Conservation (phyloP, 1,284 basidiomycete genomes). For the Rhodotorula sp. region DNA sequence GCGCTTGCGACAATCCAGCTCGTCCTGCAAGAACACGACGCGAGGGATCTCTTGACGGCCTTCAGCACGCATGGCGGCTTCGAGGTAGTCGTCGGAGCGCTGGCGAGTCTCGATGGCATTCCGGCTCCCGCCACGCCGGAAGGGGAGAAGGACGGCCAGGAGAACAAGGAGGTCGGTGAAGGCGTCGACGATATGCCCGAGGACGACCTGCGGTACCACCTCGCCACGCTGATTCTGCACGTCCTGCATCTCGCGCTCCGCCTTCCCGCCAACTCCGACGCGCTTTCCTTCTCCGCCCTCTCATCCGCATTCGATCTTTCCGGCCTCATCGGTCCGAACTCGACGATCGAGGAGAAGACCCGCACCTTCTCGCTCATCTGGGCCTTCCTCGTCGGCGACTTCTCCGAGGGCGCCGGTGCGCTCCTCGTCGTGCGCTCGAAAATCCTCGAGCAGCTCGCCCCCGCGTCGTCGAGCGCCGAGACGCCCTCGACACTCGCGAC, state of each 20-base stretch:
- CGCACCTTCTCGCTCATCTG: constrained; percentile 17
- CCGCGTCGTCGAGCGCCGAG: neutral
- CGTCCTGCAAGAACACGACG: constrained; percentile 1
- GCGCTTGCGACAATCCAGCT: constrained; percentile 7
- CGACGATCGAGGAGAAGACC: neutral
- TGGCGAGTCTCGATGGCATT: neutral
- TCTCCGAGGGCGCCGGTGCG: neutral
- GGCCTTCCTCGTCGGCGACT: constrained; percentile 22
- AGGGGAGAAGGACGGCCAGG: neutral
- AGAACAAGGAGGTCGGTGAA: neutral
- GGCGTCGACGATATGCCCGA: neutral
- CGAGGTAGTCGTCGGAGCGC: constrained; percentile 3
- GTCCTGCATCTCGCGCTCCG: constrained; percentile 16
- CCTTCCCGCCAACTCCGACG: neutral
- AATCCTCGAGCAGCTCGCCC: constrained; percentile 2
- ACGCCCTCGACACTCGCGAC: neutral
- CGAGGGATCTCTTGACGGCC: neutral
- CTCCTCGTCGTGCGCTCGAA: neutral
- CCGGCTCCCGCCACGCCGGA: neutral
- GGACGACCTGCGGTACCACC: constrained; percentile 19
- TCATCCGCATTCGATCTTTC: constrained; percentile 20
- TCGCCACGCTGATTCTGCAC: constrained; percentile 23
- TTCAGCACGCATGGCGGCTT: neutral
- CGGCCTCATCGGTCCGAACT: neutral
- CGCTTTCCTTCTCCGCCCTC: constrained; percentile 13